Percentiles rank a stretch among this genome's conserved stretches.
Conservation (phyloP, 106 monocot species). For the Dioscorea alata region DNA sequence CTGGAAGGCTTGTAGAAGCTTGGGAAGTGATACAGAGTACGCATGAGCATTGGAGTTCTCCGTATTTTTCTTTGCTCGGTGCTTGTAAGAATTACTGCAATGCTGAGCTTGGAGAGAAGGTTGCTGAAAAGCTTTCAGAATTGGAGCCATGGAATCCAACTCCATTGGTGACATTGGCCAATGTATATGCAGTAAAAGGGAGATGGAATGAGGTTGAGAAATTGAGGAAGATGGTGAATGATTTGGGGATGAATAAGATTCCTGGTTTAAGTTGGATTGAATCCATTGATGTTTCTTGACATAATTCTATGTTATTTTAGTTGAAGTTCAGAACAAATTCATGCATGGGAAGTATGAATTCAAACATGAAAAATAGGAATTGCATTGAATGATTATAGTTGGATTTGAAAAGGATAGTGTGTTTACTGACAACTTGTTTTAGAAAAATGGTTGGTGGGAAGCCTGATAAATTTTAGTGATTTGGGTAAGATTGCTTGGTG, state of each 20-base stretch:
- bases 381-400: no score
- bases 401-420: no score
- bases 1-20: slow-evolving; percentile 36
- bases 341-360: no score
- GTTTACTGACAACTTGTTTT: no score
- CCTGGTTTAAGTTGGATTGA: slow-evolving; percentile 30
- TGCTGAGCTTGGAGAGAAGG: slow-evolving; percentile 13
- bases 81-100: slow-evolving; percentile 21
- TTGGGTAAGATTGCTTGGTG: no score
- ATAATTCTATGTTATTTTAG: no score
- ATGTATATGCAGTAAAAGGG: slow-evolving; percentile 28
- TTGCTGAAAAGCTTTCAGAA: slow-evolving; percentile 21
- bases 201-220: slow-evolving; percentile 39
- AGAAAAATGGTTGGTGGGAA: no score
- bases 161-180: slow-evolving; percentile 22
- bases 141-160: slow-evolving; percentile 18
- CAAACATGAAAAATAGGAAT: no score
- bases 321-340: no score
- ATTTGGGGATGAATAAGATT: slow-evolving; percentile 14
- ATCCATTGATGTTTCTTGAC: background rate
- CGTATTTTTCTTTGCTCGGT: slow-evolving; percentile 31
- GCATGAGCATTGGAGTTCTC: slow-evolving; percentile 12
- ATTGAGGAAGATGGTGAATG: slow-evolving; percentile 13
- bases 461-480: no score
- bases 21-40: slow-evolving; percentile 21